Base-by-base conservation (phyloP, 768 basidiomycete genomes). In the Kwoniella botswanensis region DNA sequence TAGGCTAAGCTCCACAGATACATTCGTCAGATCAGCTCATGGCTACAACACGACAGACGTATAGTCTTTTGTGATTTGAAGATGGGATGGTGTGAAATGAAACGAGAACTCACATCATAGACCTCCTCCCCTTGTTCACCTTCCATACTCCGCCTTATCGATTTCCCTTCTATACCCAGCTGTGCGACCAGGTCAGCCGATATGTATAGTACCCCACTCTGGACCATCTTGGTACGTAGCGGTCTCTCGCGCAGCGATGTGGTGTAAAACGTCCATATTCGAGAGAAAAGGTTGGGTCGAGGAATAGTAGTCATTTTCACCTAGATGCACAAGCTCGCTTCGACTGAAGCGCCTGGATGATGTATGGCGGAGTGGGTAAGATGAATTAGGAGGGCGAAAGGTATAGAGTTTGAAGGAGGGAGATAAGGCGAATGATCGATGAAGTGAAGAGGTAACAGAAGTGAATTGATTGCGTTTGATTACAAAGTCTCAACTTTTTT, bases 181-280 rank as follows among this genome's bases (percentile, higher is more conserved):
- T 83, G 82, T 1, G 82, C 78, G 15, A 81, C 72, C 4, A 71
- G 42, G 58, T 83, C 82, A 6, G 74, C 82, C 10, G 77, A 60
- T 24, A 78, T 70, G 57, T 76, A 81, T 29, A 82, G 63, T 13
- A 66, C 63, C 1, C 77, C 82, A 26, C 76, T 75, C 12, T 76
- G 73, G 42, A 74, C 61, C 80, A 82, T 83, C 62, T 79, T 79
- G 5, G 82, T 83, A n/a, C 76, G 70, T 3, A 83, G 70, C 9
- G 82, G 82, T 24, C 41, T 21, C 18, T 63, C 55, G 18, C 58
- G 55, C 13, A 80, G 62, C 3, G 74, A 70, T 6, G 62, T 26
- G 1, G 70, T 53, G 57, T 80, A 80, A 10, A 53, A 42, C 6
- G 63, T 7, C 79, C 79, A 80, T 71, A 75, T 4, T 41, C 76